Percentiles rank a stretch among this genome's conserved stretches.
Conservation (phyloP, 129 eudicot species). For the Dittrichia graveolens region DNA sequence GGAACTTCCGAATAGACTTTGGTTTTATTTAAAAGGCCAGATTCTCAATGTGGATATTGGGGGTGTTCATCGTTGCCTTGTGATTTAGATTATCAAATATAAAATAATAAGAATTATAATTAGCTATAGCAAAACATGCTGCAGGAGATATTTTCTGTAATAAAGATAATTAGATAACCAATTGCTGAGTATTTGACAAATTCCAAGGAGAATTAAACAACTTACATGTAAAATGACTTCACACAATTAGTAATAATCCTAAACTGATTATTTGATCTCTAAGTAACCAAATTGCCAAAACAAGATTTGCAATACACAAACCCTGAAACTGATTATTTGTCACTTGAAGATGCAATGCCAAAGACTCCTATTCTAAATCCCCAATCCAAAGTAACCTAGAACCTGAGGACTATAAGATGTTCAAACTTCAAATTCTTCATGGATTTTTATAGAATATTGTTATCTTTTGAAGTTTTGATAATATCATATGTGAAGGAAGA, state of each 20-base stretch:
- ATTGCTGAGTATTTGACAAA: too few relatives aligned
- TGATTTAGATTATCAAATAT: neutral
- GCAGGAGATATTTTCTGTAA: too few relatives aligned
- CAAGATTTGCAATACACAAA: too few relatives aligned
- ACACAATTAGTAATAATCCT: too few relatives aligned
- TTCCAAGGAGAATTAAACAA: too few relatives aligned
- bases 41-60: slow-evolving; percentile 5
- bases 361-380: neutral
- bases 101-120: neutral
- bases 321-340: too few relatives aligned
- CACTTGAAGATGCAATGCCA: too few relatives aligned
- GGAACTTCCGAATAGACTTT: slow-evolving; percentile 19
- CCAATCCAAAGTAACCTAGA: neutral
- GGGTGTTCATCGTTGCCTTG: neutral
- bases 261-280: too few relatives aligned
- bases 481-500: slow-evolving; percentile 14
- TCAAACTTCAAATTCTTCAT: neutral
- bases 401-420: neutral
- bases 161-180: too few relatives aligned
- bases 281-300: too few relatives aligned
- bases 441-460: neutral
- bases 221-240: too few relatives aligned
- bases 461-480: neutral
- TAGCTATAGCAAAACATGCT: neutral
- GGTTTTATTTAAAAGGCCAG: neutral